Conservation (phyloP, 352 stramenopile species). For the Blastocystis sp. region DNA sequence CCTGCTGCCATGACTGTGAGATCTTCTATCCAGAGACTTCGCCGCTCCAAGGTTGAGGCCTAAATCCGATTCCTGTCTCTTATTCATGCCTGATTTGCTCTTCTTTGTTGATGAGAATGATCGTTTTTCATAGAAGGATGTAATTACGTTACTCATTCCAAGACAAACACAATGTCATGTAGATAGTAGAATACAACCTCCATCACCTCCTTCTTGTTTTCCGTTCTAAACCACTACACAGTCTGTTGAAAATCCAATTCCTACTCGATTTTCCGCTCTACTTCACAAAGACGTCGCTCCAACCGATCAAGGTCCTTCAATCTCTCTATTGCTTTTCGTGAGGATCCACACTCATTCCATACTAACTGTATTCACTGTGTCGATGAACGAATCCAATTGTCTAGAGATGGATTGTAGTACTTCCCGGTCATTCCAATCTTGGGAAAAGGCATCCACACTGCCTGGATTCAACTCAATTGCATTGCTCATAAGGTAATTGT, state of each 20-base stretch:
- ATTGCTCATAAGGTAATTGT: not conserved
- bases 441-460: not conserved
- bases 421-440: not conserved
- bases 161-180: too few relatives aligned
- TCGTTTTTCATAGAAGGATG: too few relatives aligned
- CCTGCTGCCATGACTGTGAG: slow-evolving; percentile 66
- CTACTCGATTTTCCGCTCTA: not conserved
- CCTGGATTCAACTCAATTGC: not conserved
- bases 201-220: too few relatives aligned
- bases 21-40: slow-evolving; percentile 89
- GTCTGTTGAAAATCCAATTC: not conserved
- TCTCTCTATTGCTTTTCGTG: not conserved
- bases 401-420: not conserved
- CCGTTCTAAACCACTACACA: not conserved
- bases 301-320: not conserved
- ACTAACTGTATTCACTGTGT: not conserved
- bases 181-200: too few relatives aligned
- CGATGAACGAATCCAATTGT: not conserved
- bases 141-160: too few relatives aligned
- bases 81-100: not conserved
- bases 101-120: not conserved
- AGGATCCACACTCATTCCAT: not conserved
- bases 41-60: slow-evolving; percentile 58
- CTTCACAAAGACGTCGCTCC: not conserved
- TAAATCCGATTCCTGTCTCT: slow-evolving; percentile 17